phyloP scores from a whole-genome alignment of 1,139 yeast species.

The Candida sp. region DNA sequence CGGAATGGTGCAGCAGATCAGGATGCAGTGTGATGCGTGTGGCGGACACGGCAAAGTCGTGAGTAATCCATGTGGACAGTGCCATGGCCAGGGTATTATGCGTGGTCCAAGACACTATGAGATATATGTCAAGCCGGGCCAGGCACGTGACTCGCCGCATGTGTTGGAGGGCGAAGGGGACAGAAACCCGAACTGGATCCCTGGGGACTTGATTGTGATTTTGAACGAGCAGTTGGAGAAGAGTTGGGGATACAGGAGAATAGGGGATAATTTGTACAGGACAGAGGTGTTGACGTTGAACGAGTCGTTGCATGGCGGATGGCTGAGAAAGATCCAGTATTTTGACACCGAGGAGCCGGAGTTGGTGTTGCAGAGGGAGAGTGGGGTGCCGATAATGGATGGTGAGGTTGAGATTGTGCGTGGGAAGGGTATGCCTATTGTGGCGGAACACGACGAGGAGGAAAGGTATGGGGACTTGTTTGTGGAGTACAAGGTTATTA shows the following conservation, averaged over 20 bases:
- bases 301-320: conserved; percentile 81
- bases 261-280: conserved; percentile 74
- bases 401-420: conserved; percentile 74
- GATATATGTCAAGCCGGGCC: conserved; percentile 73
- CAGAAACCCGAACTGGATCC: conserved; percentile 75
- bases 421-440: conserved; percentile 87
- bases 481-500: conserved; percentile 67
- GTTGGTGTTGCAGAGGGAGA: conserved; percentile 50
- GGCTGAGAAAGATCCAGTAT: conserved; percentile 70
- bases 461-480: conserved; percentile 77
- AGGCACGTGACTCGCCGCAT: conserved; percentile 61
- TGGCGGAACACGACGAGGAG: conserved; percentile 24
- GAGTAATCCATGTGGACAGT: conserved; percentile 63
- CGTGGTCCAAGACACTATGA: conserved; percentile 60
- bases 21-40: conserved; percentile 80
- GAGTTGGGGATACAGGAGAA: conserved; percentile 86
- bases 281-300: conserved; percentile 75
- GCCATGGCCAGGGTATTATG: conserved; percentile 73
- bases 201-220: conserved; percentile 77
- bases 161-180: conserved; percentile 81
- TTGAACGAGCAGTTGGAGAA: conserved; percentile 55
- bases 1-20: conserved; percentile 88
- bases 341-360: conserved; percentile 27
- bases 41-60: conserved; percentile 76
- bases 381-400: conserved; percentile 56